These are phyloP conservation scores for Cantharellus anzutake DNA, from an alignment of 768 basidiomycete genomes.

Conservation along the genomic window DNA sequence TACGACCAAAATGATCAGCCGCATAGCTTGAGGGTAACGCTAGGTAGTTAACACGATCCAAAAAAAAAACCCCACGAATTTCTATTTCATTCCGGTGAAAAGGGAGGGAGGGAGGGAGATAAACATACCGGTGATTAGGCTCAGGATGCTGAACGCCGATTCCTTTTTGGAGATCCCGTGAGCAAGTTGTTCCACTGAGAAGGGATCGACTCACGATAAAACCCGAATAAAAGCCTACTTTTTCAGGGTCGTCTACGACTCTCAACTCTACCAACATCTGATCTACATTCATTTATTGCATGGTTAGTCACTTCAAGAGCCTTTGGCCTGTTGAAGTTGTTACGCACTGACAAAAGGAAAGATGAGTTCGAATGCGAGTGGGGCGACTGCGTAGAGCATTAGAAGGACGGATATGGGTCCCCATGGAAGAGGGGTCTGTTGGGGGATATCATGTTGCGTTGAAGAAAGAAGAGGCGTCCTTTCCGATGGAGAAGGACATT, in stretches of 20 bases:
- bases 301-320: neutral
- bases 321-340: neutral
- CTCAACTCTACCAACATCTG: constrained; percentile 12
- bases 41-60: neutral
- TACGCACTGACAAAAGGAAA: neutral
- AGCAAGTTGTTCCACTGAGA: neutral
- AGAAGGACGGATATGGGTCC: constrained; percentile 1
- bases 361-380: constrained; percentile 9
- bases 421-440: constrained; percentile 9
- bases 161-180: neutral
- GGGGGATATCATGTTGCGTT: no score
- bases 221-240: constrained; percentile 12
- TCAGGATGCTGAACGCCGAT: neutral
- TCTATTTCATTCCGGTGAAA: neutral
- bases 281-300: neutral
- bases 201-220: constrained; percentile 4
- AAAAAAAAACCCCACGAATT: neutral
- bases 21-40: constrained; percentile 1
- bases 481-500: no score
- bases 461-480: no score
- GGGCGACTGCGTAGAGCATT: constrained; percentile 2
- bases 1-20: constrained; percentile 12
- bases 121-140: neutral
- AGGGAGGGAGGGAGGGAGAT: neutral
- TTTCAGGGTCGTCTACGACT: constrained; percentile 10